Evolutionary conservation across 1,284 basidiomycete species (phyloP).

Genomic region (Ustilago trichophora): DNA sequence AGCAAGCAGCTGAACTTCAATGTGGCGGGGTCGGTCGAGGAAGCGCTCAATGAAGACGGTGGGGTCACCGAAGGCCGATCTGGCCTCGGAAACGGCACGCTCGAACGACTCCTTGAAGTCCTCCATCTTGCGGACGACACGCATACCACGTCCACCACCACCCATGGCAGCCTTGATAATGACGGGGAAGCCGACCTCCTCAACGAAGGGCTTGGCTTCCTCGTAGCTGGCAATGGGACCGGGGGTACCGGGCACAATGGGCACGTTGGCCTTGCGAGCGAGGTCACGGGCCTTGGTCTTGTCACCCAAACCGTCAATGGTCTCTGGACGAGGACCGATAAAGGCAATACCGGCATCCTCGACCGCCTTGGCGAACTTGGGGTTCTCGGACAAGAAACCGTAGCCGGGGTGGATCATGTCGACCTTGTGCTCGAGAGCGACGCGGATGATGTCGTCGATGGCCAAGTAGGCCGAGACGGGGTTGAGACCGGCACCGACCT

Average conservation of each 20-base stretch:
- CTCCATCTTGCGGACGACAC: constrained; percentile 76
- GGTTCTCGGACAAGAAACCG: constrained; percentile 98
- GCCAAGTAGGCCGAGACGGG: constrained; percentile 97
- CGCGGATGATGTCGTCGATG: constrained; percentile 90
- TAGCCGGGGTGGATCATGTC: constrained; percentile 95
- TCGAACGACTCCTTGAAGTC: constrained; percentile 92
- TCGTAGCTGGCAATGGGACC: constrained; percentile 86
- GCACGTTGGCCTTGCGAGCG: constrained; percentile 72
- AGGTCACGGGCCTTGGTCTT: constrained; percentile 86
- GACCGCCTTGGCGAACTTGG: constrained; percentile 91
- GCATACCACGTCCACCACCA: constrained; percentile 91
- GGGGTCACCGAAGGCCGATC: constrained; percentile 91
- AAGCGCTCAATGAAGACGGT: constrained; percentile 99
- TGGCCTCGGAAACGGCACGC: constrained; percentile 93
- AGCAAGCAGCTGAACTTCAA: constrained; percentile 98
- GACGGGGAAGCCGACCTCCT: constrained; percentile 93
- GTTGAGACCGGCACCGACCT: constrained; percentile 92
- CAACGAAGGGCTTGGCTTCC: constrained; percentile 86
- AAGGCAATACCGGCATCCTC: constrained; percentile 97
- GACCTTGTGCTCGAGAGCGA: constrained; percentile 82
- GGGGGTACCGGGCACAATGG: constrained; percentile 96
- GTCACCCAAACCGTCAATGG: constrained; percentile 96
- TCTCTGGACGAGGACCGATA: constrained; percentile 93
- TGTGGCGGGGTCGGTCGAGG: constrained; percentile 93
- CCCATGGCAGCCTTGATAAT: constrained; percentile 99